Conservation (phyloP, 768 basidiomycete species). For the Mrakia blollopis region DNA sequence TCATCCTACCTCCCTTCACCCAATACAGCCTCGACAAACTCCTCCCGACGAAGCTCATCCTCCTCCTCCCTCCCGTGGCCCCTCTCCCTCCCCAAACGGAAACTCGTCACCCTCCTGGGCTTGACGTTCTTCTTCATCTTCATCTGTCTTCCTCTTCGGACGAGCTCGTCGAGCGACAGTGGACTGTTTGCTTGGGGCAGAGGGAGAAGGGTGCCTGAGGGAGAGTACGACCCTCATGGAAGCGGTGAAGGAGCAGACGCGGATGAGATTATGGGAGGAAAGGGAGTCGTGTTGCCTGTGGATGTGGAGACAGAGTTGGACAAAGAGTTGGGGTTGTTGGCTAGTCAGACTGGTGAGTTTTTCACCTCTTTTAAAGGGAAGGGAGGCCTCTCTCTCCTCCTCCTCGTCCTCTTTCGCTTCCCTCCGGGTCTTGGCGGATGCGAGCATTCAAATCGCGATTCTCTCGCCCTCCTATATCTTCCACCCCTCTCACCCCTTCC, state of each 20-base stretch:
- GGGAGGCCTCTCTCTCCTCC: neutral
- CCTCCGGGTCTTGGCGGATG: neutral
- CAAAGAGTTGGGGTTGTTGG: slow-evolving; percentile 5
- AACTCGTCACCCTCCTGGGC: neutral
- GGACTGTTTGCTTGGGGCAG: neutral
- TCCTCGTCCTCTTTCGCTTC: neutral
- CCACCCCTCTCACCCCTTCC: neutral
- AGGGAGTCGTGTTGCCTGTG: neutral
- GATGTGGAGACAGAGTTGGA: slow-evolving; percentile 3
- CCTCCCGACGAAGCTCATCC: neutral
- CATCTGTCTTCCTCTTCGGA: slow-evolving; percentile 7
- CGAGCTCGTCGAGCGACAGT: neutral
- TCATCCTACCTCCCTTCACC: slow-evolving; percentile 1
- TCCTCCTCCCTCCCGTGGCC: neutral
- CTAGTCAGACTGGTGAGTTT: neutral
- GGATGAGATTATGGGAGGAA: neutral
- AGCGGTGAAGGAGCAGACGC: neutral
- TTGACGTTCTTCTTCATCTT: neutral
- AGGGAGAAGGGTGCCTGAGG: neutral
- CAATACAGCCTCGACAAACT: neutral
- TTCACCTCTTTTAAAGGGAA: no score
- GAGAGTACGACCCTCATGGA: slow-evolving; percentile 15
- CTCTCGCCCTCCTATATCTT: no score
- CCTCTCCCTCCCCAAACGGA: slow-evolving; percentile 3
- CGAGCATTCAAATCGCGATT: neutral